Base-by-base conservation (phyloP, 2,329 filamentous ascomycete genomes). In the Hymenotorrendiella dingleyae region DNA sequence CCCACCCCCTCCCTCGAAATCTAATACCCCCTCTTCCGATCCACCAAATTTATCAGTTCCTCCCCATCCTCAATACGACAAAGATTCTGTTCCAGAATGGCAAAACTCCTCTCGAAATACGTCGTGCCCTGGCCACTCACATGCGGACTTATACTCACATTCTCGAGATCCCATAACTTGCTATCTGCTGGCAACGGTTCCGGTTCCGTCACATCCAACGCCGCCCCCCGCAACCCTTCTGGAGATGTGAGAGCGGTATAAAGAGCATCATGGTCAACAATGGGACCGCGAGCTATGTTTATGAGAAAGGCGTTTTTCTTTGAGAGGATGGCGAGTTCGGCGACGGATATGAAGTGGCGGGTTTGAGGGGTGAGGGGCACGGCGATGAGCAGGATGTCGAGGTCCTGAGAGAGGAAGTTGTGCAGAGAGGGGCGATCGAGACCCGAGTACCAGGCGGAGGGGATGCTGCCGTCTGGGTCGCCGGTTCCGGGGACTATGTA, bases 181-280 rank as follows among this genome's bases (percentile, higher is more conserved):
- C 75, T 72, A 30, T 80, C 72, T 14, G 61, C 53, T 1, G 78
- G 78, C 49, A 85, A 58, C 0, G 82, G 82, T 55, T 86, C 82
- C 0, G 81, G 80, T 50, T 84, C 79, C 11, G 80, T 78, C 1
- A 85, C 81, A 64, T 86, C 82, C 26, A 85, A 62, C 3, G 79
- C 78, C 0, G 80, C 82, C 22, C 80, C 81, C 20, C 69, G 63
- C 22, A 86, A 57, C n/a, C n/a, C n/a, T 2, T 71, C 68, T 0
- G 71, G 72, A 21, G 56, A 56, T 45, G 63, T 63, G 24, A 84
- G 57, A 1, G 78, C 73, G 1, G 60, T 63, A 27, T 82, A 69
- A 36, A 86, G 56, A 5, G 74, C 77, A n/a, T 69, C 63, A 49
- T 80, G 76, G 40, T 82, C 70, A 11, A 86, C 62, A 30, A 84